Base-by-base conservation (phyloP, 176 grass and related monocot genomes). In the Oryza rufipogon region DNA sequence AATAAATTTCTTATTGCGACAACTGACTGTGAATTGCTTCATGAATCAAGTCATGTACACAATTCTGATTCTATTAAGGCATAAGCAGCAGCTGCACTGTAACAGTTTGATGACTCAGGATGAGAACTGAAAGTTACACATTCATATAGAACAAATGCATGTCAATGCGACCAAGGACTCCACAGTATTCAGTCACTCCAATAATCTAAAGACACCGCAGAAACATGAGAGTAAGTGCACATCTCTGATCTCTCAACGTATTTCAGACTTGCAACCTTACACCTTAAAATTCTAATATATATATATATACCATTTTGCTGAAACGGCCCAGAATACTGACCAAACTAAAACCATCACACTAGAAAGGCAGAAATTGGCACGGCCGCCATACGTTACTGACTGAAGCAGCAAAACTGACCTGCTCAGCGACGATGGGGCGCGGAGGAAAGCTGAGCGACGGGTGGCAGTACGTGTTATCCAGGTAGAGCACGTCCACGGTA, bases 391-490 rank as follows among this genome's bases (percentile, higher is more conserved):
- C 80, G 28, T 30, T 30, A 15, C 0, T 3, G 30, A 45, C 49
- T 0, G 73, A 81, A 71, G 30, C 54, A 11, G 58, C 66, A 33
- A 73, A 60, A 0, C 45, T 63, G 33, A 97, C 95, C 80, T 97
- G 92, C 41, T 92, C 49, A 56, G 92, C 90, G 8, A 92, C 92
- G 74, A 91, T 73, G 9, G 64, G 85, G 15, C 95, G 95, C 20
- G 92, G 87, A 61, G 95, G 92, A 86, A 97, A 97, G 44, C 88
- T 91, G 71, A 94, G 88, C 42, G 83, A 90, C 4, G 95, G 95
- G 85, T 95, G 84, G 81, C 92, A 95, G 77, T 95, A 97, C 46
- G 95, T 93, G 70, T 97, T 97, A 64, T 95, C 95, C 89, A 95
- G 45, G 58, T 97, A 95, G 68, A 97, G 86, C 71, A 82, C 56